Conservation (phyloP, 768 basidiomycete genomes). For the Mycena floridula region DNA sequence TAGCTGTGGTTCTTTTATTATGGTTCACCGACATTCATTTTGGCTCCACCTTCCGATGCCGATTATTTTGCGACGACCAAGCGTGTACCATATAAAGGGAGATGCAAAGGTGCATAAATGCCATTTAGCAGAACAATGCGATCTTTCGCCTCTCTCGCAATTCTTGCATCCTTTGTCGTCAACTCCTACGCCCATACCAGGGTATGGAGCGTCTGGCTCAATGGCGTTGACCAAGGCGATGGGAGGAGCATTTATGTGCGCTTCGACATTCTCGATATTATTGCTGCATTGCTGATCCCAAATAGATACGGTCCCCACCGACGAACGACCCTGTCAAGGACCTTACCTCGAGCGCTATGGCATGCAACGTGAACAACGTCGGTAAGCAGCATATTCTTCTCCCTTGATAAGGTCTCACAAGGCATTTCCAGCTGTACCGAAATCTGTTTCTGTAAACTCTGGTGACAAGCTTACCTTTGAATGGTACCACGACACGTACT, state of each 20-base stretch:
- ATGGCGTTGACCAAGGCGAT: slow-evolving; percentile 29
- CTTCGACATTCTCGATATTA: neutral
- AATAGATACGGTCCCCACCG: slow-evolving; percentile 29
- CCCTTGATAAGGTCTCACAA: neutral
- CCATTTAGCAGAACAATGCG: too few relatives aligned
- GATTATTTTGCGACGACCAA: too few relatives aligned
- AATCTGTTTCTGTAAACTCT: slow-evolving; percentile 21
- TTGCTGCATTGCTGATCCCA: neutral
- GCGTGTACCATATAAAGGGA: too few relatives aligned
- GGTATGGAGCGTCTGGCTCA: slow-evolving; percentile 31
- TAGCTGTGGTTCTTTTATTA: too few relatives aligned
- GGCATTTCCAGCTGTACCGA: slow-evolving; percentile 17
- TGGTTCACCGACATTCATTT: too few relatives aligned
- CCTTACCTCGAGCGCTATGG: slow-evolving; percentile 21
- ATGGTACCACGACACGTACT: slow-evolving; percentile 27
- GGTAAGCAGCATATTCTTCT: slow-evolving; percentile 12
- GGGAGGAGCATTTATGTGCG: slow-evolving; percentile 24
- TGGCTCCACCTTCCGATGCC: too few relatives aligned
- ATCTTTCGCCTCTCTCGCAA: slow-evolving; percentile 10
- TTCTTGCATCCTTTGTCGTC: slow-evolving; percentile 16
- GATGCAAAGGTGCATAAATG: too few relatives aligned
- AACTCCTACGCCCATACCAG: slow-evolving; percentile 24
- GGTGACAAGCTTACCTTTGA: slow-evolving; percentile 29
- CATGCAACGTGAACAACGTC: slow-evolving; percentile 27
- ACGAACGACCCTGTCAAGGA: slow-evolving; percentile 31